A percentile compares a stretch with the other conserved stretches of the same genome.
phyloP scores from a whole-genome alignment of 257 asterid species.

The Plantago major region DNA sequence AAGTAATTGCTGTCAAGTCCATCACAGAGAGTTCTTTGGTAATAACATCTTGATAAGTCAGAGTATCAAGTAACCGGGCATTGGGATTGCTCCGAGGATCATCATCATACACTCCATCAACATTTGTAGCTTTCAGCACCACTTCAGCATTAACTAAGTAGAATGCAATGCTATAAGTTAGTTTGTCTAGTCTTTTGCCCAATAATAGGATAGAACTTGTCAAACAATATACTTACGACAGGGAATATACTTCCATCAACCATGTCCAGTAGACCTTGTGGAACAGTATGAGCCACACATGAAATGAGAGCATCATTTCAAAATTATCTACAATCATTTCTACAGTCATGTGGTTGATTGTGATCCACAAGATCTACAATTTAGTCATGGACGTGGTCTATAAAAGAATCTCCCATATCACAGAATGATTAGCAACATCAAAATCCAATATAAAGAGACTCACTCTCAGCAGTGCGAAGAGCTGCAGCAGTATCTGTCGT shows the following conservation, averaged over 20 bases:
- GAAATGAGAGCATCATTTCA: too few species aligned
- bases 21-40: slow-evolving; percentile 85
- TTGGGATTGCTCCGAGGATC: slow-evolving; percentile 68
- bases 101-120: slow-evolving; percentile 86
- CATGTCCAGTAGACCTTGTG: too few species aligned
- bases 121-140: slow-evolving; percentile 93
- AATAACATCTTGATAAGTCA: slow-evolving; percentile 76
- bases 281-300: too few species aligned
- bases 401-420: too few species aligned
- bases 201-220: background rate
- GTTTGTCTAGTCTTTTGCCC: background rate
- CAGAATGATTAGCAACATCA: slow-evolving; percentile 3
- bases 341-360: too few species aligned
- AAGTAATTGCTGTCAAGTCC: slow-evolving; percentile 95
- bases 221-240: background rate
- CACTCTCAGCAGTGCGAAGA: slow-evolving; percentile 93
- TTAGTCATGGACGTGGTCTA: too few species aligned
- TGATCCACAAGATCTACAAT: too few species aligned
- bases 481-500: slow-evolving; percentile 99
- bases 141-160: slow-evolving; percentile 86
- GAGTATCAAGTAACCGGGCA: slow-evolving; percentile 65
- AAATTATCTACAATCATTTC: too few species aligned
- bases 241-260: too few species aligned
- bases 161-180: slow-evolving; percentile 13
- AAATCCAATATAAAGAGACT: slow-evolving; percentile 25